Conservation (phyloP, 2,329 filamentous ascomycete genomes). For the Neofusicoccum cordaticola region DNA sequence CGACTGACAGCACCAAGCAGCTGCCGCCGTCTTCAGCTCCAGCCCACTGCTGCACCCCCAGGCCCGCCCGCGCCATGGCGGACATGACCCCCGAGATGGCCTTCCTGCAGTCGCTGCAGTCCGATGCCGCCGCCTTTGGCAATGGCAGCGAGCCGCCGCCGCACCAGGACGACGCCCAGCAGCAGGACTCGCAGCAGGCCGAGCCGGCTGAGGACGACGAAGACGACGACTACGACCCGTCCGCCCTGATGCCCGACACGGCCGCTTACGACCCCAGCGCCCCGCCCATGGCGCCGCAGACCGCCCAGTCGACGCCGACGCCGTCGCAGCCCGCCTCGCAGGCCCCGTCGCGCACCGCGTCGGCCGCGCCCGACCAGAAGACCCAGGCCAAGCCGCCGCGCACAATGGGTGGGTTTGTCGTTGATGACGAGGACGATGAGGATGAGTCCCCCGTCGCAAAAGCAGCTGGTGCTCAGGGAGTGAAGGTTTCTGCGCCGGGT, state of each 20-base stretch:
- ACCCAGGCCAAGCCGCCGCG: conserved; percentile 41
- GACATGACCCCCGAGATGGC: conserved; percentile 54
- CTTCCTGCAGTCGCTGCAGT: conserved; percentile 51
- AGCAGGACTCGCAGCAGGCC: conserved; percentile 22
- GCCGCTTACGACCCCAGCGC: conserved; percentile 22
- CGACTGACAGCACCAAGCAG: conserved; percentile 9
- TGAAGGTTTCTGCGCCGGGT: conserved; percentile 49
- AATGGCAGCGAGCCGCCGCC: conserved; percentile 33
- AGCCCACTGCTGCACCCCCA: background rate
- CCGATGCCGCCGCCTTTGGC: conserved; percentile 38
- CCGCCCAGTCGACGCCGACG: conserved; percentile 29
- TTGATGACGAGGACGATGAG: conserved; percentile 61
- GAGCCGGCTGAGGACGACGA: conserved; percentile 23
- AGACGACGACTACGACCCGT: conserved; percentile 35
- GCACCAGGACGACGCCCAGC: conserved; percentile 1
- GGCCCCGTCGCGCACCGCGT: conserved; percentile 19
- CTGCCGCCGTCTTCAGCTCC: conserved; percentile 5
- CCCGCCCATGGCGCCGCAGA: conserved; percentile 18
- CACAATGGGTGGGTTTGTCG: conserved; percentile 61
- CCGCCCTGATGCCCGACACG: conserved; percentile 24
- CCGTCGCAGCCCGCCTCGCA: conserved; percentile 24
- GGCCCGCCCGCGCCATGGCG: conserved; percentile 40
- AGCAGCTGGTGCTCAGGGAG: conserved; percentile 47
- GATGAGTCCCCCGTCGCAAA: conserved; percentile 50
- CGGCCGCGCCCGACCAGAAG: conserved; percentile 23